Evolutionary conservation across 23 red algal genomes (phyloP).

Genomic region (Gracilaria gracilis): DNA sequence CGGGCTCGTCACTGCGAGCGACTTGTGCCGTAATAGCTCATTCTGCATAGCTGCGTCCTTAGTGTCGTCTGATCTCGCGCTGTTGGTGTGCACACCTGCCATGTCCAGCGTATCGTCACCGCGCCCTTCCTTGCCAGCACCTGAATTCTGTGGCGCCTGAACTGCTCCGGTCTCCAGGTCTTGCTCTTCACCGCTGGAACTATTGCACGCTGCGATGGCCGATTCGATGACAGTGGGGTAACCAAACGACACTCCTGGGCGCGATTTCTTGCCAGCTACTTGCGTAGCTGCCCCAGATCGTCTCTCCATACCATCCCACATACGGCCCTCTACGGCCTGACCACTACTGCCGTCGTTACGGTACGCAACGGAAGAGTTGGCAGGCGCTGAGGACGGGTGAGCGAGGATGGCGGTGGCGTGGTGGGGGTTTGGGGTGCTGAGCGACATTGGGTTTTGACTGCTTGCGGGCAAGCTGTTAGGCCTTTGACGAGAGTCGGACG

Average conservation of each 20-base stretch:
- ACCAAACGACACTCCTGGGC: background rate
- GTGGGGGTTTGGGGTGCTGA: background rate
- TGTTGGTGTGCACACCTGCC: background rate
- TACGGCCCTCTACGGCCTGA: conserved; percentile 7
- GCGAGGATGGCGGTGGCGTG: background rate
- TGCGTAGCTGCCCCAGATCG: background rate
- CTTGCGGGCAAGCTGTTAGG: background rate
- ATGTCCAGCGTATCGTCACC: background rate
- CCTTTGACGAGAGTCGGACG: background rate
- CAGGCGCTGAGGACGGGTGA: background rate
- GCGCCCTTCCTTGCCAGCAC: background rate
- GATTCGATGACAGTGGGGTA: conserved; percentile 1
- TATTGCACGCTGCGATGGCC: background rate
- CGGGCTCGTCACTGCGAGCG: conserved; percentile 1
- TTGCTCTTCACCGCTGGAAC: background rate
- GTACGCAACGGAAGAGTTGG: background rate
- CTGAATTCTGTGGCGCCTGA: background rate
- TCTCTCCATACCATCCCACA: conserved; percentile 6
- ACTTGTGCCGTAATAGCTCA: background rate
- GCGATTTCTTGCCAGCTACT: background rate
- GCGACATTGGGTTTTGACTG: background rate
- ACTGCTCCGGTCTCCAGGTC: background rate
- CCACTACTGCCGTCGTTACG: background rate
- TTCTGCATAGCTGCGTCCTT: background rate
- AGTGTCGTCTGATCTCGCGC: background rate